phyloP scores from a whole-genome alignment of 1,284 basidiomycete species.

The Cerrena zonata region DNA sequence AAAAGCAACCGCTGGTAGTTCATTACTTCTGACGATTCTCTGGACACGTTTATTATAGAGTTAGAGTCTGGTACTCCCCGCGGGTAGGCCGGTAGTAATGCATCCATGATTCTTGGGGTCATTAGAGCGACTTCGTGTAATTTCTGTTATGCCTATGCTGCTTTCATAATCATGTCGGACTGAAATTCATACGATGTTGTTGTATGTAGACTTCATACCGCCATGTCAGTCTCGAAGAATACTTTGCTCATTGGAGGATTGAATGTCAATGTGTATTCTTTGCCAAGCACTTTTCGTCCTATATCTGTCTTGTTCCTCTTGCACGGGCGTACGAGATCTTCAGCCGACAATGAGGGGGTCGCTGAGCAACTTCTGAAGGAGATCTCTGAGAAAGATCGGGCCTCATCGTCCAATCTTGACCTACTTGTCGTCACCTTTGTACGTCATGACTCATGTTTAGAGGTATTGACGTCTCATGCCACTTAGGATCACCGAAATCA shows the following conservation, averaged over 20 bases:
- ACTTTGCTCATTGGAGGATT: constrained; percentile 41
- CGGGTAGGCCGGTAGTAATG: not conserved
- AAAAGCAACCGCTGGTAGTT: constrained; percentile 28
- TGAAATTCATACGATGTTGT: too few relatives aligned
- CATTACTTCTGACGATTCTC: not conserved
- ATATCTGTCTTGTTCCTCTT: constrained; percentile 54
- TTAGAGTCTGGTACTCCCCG: constrained; percentile 2
- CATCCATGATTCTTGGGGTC: not conserved
- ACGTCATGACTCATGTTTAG: constrained; percentile 17
- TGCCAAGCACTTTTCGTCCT: constrained; percentile 28
- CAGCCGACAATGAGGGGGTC: constrained; percentile 24
- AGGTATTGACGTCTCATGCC: not conserved
- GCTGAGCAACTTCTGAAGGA: constrained; percentile 26
- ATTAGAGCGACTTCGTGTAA: not conserved
- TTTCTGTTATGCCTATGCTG: not conserved
- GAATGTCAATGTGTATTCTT: constrained; percentile 35
- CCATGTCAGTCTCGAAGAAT: constrained; percentile 23
- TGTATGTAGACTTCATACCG: constrained; percentile 1
- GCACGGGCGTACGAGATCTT: constrained; percentile 45
- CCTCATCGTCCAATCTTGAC: constrained; percentile 25
- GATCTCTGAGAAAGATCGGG: constrained; percentile 20
- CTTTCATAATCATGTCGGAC: not conserved
- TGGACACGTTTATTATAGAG: constrained; percentile 1
- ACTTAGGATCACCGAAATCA: constrained; percentile 76
- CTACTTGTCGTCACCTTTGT: constrained; percentile 57